A percentile compares a stretch with the other conserved stretches of the same genome.
Conservation (phyloP, 306 rosid genomes). For the Vigna trinervia region DNA sequence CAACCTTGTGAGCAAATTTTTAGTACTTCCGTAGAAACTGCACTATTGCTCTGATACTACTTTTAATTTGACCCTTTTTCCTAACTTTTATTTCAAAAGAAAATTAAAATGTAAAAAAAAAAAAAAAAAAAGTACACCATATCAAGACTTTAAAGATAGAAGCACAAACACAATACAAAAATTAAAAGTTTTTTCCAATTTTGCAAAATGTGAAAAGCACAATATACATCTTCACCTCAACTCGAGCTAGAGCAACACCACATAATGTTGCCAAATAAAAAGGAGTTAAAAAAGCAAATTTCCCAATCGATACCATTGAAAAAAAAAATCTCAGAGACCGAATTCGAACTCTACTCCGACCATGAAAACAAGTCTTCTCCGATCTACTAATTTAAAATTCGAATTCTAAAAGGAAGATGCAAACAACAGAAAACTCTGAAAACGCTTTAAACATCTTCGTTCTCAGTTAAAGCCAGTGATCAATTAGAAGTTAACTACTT, state of each 20-base stretch:
- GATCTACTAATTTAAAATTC: neutral
- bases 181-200: neutral
- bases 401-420: neutral
- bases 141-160: neutral
- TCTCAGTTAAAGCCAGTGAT: neutral
- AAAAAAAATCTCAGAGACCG: conserved; percentile 8
- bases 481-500: neutral
- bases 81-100: neutral
- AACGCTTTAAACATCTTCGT: neutral
- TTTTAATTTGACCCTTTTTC: neutral
- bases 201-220: neutral
- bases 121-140: neutral
- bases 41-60: neutral
- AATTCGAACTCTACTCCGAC: neutral
- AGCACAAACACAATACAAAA: neutral
- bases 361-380: neutral
- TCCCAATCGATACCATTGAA: neutral
- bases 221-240: neutral
- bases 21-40: neutral
- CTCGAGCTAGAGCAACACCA: neutral
- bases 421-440: neutral
- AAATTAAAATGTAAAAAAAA: neutral
- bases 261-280: neutral
- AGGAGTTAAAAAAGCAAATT: neutral
- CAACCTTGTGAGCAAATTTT: neutral